Evolutionary conservation across 1,139 yeast genomes (phyloP), one percentile per base, ranked within the genome.

Genomic region (Insectozyma bohioensis): DNA sequence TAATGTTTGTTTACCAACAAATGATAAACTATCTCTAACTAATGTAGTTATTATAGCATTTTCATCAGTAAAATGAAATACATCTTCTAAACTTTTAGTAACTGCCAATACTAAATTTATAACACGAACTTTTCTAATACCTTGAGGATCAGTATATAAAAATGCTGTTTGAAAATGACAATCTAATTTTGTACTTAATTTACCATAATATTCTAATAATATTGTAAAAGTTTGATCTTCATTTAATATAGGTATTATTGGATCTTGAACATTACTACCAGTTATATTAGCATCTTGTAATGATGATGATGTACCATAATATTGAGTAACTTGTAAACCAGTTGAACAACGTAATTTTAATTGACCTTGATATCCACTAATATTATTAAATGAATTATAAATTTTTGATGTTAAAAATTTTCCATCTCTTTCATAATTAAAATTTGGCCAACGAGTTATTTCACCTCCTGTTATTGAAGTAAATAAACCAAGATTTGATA

Each of bases 111-210:
- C 81, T 39, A 79, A 63, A 52, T 94, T 92, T 32, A 86, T 75
- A 8, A 88, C 88, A 44, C 99, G 72, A 9, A 92, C 94, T 45
- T 86, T 82, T 45, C 97, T 69, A 9, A 70, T 61, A 19, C 99
- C 98, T 34, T 68, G 67, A 3, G 68, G 52, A 33, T 90, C 85
- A 0, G 97, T 92, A 54, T 87, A 88, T 35, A 94, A 66, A 27
- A 92, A 48, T 0, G 97, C 97, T 2, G 87, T 85, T 60, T 92
- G 99, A 67, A 90, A 87, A 56, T 87, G 95, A 25, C 88, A 86
- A 54, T 87, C 96, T 24, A 75, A 70, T 39, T 78, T 78, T 3
- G 85, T 67, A 37, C 80, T 77, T 28, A 94, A 68, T 41, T 77
- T 80, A 1, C 88, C 90, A 51, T 88, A 97, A 48, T 86, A 84